phyloP scores from a whole-genome alignment of 2,329 filamentous ascomycete species.

The Penicillium palitans region DNA sequence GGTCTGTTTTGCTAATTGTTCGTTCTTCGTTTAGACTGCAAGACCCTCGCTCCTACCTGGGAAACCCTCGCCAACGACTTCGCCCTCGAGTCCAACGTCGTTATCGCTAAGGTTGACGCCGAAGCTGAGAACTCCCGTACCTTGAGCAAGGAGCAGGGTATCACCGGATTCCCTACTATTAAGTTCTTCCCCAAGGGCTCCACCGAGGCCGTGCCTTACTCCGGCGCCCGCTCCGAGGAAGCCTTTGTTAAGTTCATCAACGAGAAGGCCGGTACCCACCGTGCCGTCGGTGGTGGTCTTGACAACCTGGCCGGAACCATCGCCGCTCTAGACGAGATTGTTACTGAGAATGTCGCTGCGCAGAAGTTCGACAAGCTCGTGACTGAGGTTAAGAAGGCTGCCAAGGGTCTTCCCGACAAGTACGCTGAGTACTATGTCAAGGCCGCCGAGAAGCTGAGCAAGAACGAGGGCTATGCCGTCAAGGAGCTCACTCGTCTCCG shows the following conservation, averaged over 20 bases:
- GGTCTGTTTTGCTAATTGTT: slow-evolving; percentile 8
- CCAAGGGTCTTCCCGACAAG: slow-evolving; percentile 68
- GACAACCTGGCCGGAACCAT: slow-evolving; percentile 79
- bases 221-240: slow-evolving; percentile 72
- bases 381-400: slow-evolving; percentile 70
- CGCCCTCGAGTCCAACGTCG: slow-evolving; percentile 70
- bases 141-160: slow-evolving; percentile 71
- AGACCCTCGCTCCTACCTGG: slow-evolving; percentile 85
- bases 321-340: slow-evolving; percentile 71
- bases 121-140: slow-evolving; percentile 83
- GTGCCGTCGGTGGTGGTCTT: slow-evolving; percentile 75
- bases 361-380: slow-evolving; percentile 66
- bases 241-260: slow-evolving; percentile 82
- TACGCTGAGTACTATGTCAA: slow-evolving; percentile 94
- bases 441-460: slow-evolving; percentile 79
- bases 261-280: slow-evolving; percentile 83
- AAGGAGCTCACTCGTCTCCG: slow-evolving; percentile 85
- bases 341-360: slow-evolving; percentile 66
- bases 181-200: slow-evolving; percentile 93
- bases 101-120: slow-evolving; percentile 94
- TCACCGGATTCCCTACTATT: slow-evolving; percentile 91
- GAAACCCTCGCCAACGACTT: slow-evolving; percentile 84
- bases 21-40: slow-evolving; percentile 72
- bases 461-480: slow-evolving; percentile 73
- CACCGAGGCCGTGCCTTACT: slow-evolving; percentile 69